Evolutionary conservation across 192 early-diverging fungal genomes (phyloP).

Genomic region (Phlyctochytrium arcticum): DNA sequence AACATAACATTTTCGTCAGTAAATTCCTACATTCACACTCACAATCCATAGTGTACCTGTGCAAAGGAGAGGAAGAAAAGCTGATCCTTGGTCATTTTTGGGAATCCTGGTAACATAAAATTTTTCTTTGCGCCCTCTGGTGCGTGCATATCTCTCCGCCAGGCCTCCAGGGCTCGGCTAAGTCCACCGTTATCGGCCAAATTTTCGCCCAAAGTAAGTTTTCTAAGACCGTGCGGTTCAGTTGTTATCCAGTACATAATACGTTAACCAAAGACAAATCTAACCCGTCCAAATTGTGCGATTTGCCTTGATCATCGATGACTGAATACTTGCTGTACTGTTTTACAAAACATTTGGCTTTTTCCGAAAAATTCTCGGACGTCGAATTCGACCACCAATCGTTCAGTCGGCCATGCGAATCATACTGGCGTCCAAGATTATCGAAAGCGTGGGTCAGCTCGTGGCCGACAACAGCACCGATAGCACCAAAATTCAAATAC

Average conservation of each 20-base stretch:
- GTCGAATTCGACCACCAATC: constrained; percentile 74
- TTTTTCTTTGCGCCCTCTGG: constrained; percentile 23
- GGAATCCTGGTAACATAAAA: constrained; percentile 34
- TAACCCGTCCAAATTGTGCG: constrained; percentile 49
- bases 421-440: constrained; percentile 34
- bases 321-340: constrained; percentile 57
- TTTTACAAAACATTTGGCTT: constrained; percentile 57
- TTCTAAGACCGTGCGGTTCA: constrained; percentile 1
- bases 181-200: constrained; percentile 69
- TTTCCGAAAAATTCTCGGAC: constrained; percentile 41
- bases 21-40: background rate
- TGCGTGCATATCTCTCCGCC: constrained; percentile 8
- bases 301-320: constrained; percentile 27
- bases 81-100: constrained; percentile 33
- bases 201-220: constrained; percentile 56
- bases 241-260: background rate
- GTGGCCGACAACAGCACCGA: constrained; percentile 56
- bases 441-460: constrained; percentile 43
- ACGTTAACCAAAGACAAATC: background rate
- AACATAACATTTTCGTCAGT: background rate
- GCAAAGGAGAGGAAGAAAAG: constrained; percentile 44
- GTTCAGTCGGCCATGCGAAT: constrained; percentile 25
- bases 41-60: constrained; percentile 11
- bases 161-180: constrained; percentile 38
- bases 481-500: constrained; percentile 57